phyloP scores from a whole-genome alignment of 345 rosid genomes.

The Abelmoschus esculentus region DNA sequence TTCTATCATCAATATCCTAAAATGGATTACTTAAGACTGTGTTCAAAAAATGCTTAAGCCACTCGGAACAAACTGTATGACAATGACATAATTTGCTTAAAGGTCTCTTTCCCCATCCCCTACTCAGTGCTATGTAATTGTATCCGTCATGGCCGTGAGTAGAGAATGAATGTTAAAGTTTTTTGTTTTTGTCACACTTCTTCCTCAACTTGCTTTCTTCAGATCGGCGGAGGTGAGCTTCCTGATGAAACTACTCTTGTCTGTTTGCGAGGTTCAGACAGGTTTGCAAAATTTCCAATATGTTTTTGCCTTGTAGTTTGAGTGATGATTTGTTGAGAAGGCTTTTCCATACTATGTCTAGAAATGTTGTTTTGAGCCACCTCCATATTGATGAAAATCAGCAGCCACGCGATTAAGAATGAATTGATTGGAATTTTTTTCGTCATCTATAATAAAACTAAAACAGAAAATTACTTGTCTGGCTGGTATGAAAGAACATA shows the following conservation, averaged over 20 bases:
- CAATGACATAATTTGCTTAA: too few species aligned
- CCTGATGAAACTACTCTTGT: conserved; percentile 79
- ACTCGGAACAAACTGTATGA: too few species aligned
- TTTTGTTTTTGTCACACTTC: conserved; percentile 2
- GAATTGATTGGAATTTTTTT: background rate
- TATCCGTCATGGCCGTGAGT: background rate
- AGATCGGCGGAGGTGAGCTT: conserved; percentile 85
- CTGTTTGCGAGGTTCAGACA: conserved; percentile 92
- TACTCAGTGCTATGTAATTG: too few species aligned
- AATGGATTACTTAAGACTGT: too few species aligned
- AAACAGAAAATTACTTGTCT: background rate
- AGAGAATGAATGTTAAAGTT: background rate
- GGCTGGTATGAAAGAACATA: background rate
- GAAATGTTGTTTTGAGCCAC: conserved; percentile 2
- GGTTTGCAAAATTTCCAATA: conserved; percentile 34
- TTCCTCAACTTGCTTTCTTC: conserved; percentile 28
- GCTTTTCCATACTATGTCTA: background rate
- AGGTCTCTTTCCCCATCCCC: too few species aligned
- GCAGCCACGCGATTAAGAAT: background rate
- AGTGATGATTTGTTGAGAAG: background rate
- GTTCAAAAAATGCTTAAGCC: too few species aligned
- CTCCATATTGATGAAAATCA: conserved; percentile 10
- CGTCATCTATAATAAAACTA: background rate
- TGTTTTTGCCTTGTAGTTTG: background rate
- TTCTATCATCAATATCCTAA: too few species aligned